phyloP scores from a whole-genome alignment of 805 yeast genomes.

The Tetrapisispora iriomotensis region DNA sequence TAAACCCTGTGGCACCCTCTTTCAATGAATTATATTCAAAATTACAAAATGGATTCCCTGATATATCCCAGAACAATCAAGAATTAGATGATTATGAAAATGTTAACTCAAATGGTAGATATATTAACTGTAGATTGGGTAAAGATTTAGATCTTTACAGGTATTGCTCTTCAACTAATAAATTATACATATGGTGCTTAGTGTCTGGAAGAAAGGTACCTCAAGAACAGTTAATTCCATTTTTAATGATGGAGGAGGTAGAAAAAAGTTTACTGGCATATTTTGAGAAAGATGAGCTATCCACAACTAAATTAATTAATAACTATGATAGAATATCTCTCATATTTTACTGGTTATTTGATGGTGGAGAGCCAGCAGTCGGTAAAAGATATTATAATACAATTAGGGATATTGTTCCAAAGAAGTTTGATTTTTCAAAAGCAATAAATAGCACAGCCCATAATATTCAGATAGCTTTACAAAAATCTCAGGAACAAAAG shows the following conservation, averaged over 20 bases:
- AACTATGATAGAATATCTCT: slow-evolving; percentile 64
- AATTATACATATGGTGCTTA: slow-evolving; percentile 21
- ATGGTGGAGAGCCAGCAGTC: slow-evolving; percentile 62
- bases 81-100: not conserved
- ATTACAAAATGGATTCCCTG: slow-evolving; percentile 18
- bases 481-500: slow-evolving; percentile 4
- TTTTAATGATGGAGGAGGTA: slow-evolving; percentile 41
- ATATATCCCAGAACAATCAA: slow-evolving; percentile 3
- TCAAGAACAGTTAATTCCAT: slow-evolving; percentile 26
- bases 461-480: slow-evolving; percentile 13
- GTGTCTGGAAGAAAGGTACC: slow-evolving; percentile 2
- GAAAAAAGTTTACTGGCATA: slow-evolving; percentile 46
- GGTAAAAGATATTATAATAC: slow-evolving; percentile 54
- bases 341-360: slow-evolving; percentile 67
- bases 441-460: slow-evolving; percentile 31
- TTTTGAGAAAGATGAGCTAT: slow-evolving; percentile 44
- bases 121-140: slow-evolving; percentile 10
- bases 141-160: slow-evolving; percentile 18
- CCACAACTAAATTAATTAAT: slow-evolving; percentile 49
- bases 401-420: slow-evolving; percentile 61
- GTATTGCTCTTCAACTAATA: slow-evolving; percentile 15
- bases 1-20: slow-evolving; percentile 22
- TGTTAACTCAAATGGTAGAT: not conserved
- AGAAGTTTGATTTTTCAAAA: slow-evolving; percentile 27
- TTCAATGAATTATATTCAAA: slow-evolving; percentile 18